Evolutionary conservation across 441 rosid species (phyloP).

Genomic region (Pelargonium citronellum): DNA sequence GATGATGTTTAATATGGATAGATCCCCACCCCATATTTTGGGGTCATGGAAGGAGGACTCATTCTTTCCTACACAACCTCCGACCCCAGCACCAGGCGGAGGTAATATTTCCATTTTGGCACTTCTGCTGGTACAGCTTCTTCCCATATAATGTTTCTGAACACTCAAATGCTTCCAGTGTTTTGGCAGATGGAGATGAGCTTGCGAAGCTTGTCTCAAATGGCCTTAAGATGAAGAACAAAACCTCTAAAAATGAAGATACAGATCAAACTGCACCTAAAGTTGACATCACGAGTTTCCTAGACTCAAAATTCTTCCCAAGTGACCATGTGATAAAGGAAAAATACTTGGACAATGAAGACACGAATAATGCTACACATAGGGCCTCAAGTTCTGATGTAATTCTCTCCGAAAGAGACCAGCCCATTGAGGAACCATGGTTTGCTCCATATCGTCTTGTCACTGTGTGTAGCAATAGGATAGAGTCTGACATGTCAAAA

Average conservation of each 20-base stretch:
- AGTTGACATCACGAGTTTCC: neutral
- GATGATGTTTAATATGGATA: slow-evolving; percentile 39
- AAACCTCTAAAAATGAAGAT: neutral
- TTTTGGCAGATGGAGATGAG: slow-evolving; percentile 73
- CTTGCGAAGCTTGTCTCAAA: slow-evolving; percentile 16
- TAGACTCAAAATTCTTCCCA: slow-evolving; percentile 28
- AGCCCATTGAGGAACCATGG: slow-evolving; percentile 96
- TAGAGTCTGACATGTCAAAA: slow-evolving; percentile 28
- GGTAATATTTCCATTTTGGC: slow-evolving; percentile 52
- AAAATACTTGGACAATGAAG: slow-evolving; percentile 28
- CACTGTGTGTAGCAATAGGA: slow-evolving; percentile 24
- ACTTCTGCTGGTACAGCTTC: slow-evolving; percentile 21
- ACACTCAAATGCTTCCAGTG: slow-evolving; percentile 94
- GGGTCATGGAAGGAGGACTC: slow-evolving; percentile 74
- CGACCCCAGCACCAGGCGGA: slow-evolving; percentile 31
- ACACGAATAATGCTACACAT: slow-evolving; percentile 22
- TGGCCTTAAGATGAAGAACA: neutral
- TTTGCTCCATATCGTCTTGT: slow-evolving; percentile 34
- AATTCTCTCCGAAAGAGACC: slow-evolving; percentile 43
- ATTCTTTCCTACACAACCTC: slow-evolving; percentile 32
- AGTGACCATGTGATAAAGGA: slow-evolving; percentile 34
- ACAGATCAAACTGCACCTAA: neutral
- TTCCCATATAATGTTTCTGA: slow-evolving; percentile 47
- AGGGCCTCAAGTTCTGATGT: slow-evolving; percentile 27
- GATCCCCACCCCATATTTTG: slow-evolving; percentile 44